These are phyloP conservation scores for Diplodia mutila DNA, from an alignment of 2,329 filamentous ascomycete species.

Conservation along the genomic window DNA sequence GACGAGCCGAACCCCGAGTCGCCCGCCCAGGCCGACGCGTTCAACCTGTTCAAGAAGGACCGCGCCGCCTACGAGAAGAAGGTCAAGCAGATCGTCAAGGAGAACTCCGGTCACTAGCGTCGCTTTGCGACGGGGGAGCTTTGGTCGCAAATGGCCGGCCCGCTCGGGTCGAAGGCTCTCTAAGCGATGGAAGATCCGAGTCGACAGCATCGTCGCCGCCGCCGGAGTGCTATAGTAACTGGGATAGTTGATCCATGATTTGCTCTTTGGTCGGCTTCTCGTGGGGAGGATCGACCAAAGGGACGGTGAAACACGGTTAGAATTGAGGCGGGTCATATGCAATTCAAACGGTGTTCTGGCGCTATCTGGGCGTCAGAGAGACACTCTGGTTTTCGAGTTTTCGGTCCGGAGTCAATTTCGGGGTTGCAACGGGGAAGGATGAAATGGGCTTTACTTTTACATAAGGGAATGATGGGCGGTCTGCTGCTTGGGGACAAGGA, in stretches of 20 bases:
- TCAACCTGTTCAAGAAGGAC: slow-evolving; percentile 95
- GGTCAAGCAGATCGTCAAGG: slow-evolving; percentile 81
- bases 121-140: background rate
- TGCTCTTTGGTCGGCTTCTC: background rate
- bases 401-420: slow-evolving; percentile 1
- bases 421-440: background rate
- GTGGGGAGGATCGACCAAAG: background rate
- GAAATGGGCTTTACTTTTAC: background rate
- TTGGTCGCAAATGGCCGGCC: background rate
- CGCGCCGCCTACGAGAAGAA: slow-evolving; percentile 84
- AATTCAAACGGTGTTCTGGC: background rate
- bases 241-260: background rate
- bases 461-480: background rate
- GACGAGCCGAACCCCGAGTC: slow-evolving; percentile 97
- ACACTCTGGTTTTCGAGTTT: background rate
- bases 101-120: slow-evolving; percentile 64
- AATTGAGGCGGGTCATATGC: background rate
- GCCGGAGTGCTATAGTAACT: background rate
- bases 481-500: background rate
- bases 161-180: background rate
- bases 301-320: background rate
- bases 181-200: too few species aligned
- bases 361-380: slow-evolving; percentile 6
- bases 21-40: slow-evolving; percentile 94
- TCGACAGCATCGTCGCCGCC: background rate